Conservation (phyloP, 805 yeast species). For the Phaffomyces thermotolerans region DNA sequence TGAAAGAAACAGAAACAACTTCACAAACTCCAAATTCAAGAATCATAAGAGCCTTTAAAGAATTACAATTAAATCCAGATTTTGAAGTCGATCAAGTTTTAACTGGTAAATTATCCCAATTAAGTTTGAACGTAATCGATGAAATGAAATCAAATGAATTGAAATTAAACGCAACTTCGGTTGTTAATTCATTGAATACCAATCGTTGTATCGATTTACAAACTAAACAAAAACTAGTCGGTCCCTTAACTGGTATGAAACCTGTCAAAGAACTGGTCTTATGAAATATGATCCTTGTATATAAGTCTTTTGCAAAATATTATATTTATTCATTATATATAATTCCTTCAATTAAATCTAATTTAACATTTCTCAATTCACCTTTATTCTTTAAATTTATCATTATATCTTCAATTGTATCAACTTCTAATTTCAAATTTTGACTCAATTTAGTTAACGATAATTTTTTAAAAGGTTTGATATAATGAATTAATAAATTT, state of each 20-base stretch:
- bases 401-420: conserved; percentile 20
- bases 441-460: conserved; percentile 14
- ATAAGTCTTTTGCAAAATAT: not conserved
- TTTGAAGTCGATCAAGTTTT: conserved; percentile 15
- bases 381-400: conserved; percentile 18
- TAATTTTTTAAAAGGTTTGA: conserved; percentile 22
- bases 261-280: conserved; percentile 20
- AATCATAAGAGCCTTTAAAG: conserved; percentile 16
- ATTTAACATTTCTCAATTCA: conserved; percentile 13
- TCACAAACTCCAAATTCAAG: conserved; percentile 18
- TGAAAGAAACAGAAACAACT: conserved; percentile 13
- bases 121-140: conserved; percentile 1
- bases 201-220: conserved; percentile 17
- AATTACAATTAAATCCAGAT: conserved; percentile 8
- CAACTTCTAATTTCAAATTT: conserved; percentile 12
- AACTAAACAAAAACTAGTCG: conserved; percentile 19
- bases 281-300: not conserved
- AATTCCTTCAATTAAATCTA: conserved; percentile 22
- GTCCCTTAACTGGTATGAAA: conserved; percentile 23
- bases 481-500: conserved; percentile 21
- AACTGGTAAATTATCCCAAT: conserved; percentile 11
- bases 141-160: conserved; percentile 15
- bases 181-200: conserved; percentile 20
- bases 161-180: conserved; percentile 21
- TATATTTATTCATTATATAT: conserved; percentile 14